Conservation (phyloP, 495 filamentous ascomycete species). For the Penicillium atrosanguineum region DNA sequence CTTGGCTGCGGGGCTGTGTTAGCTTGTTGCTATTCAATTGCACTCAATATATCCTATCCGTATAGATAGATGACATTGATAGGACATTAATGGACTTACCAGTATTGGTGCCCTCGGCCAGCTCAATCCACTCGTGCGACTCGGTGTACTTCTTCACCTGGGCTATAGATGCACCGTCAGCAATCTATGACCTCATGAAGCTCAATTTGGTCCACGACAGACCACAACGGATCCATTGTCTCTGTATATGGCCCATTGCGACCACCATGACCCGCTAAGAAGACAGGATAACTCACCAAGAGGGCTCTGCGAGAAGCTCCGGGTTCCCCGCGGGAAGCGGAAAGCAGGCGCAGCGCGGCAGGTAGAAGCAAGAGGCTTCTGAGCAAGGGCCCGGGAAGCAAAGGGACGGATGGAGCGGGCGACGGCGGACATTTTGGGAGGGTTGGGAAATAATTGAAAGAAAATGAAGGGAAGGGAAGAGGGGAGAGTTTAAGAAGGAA, state of each 20-base stretch:
- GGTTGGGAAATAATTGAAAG: constrained; percentile 18
- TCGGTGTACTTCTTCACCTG: constrained; percentile 85
- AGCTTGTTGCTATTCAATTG: constrained; percentile 1
- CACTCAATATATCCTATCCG: constrained; percentile 1
- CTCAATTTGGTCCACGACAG: neutral
- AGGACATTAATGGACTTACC: constrained; percentile 24
- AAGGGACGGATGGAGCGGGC: constrained; percentile 42
- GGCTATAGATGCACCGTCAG: constrained; percentile 32
- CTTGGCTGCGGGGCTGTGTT: constrained; percentile 48
- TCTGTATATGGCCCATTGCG: neutral
- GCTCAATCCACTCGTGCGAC: constrained; percentile 97
- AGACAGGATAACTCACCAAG: constrained; percentile 36
- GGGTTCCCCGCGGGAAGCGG: constrained; percentile 53
- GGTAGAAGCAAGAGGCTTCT: constrained; percentile 39
- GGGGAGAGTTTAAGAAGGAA: constrained; percentile 28
- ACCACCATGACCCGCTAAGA: constrained; percentile 7
- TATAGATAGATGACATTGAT: constrained; percentile 3
- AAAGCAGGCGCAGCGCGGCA: constrained; percentile 41
- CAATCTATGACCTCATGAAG: constrained; percentile 11
- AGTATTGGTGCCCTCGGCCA: constrained; percentile 66
- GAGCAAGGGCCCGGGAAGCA: constrained; percentile 41
- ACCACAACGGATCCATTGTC: neutral
- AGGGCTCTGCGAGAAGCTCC: constrained; percentile 48
- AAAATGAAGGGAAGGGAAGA: constrained; percentile 21
- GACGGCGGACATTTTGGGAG: constrained; percentile 39